Base-by-base conservation (phyloP, 306 rosid genomes). In the Quercus aquifolioides region DNA sequence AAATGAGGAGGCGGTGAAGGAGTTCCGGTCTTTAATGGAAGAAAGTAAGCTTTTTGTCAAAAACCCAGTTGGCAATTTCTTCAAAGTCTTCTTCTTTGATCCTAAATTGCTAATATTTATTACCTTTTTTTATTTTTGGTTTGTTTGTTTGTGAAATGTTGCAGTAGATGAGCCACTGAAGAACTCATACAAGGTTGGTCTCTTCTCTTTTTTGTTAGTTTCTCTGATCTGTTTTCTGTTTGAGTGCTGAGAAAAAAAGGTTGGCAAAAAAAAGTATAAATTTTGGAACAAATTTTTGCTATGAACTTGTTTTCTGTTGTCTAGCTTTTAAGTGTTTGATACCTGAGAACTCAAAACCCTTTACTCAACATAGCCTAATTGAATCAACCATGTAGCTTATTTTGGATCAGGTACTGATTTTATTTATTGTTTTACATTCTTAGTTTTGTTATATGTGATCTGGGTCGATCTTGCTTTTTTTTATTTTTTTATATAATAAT, bases 1-100 rank as follows among this genome's bases (percentile, higher is more conserved):
- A 35, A 82, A 91, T 86, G 89, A 82, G 71, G 97, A 92, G 72
- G 97, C 99, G 69, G 71, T 95, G 75, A 90, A 84, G 88, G 94
- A 92, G 83, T 60, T 95, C 72, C 83, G 84, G 79, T 59, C 88
- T 83, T 76, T 93, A 56, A 74, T 92, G 92, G 95, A 90, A 54
- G 83, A 91, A 74, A 90, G 99, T 90, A 57, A 69, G 86, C 62
- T 51, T 76, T 76, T 49, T 49, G 4, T 68, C 9, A 68, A 1
- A 28, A 79, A 30, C 43, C 74, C 59, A 31, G 12, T 64, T 84
- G 80, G 60, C 62, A 63, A 12, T 14, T 51, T 85, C 25, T 51
- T 14, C 71, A 55, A 63, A 76, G 4, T 76, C 79, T 64, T 73
- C 31, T 84, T 79, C 69, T 80, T 30, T 83, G 81, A 82, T 83